Evolutionary conservation across 305 asterid genomes (phyloP), one percentile per base, ranked within the genome.

Genomic region (Andrographis paniculata): DNA sequence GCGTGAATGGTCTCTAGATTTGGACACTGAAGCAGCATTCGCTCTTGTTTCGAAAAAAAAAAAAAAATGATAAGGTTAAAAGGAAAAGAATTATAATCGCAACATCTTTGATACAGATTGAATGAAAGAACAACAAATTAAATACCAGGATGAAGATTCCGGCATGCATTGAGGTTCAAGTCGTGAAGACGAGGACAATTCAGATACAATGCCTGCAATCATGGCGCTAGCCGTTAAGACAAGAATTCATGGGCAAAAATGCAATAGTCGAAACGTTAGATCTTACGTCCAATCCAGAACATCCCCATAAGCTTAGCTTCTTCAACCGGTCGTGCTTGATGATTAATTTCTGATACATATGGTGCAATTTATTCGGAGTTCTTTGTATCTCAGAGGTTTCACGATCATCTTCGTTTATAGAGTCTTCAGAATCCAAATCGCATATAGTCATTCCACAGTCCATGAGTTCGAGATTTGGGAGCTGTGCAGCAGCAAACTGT

Each of bases 231-330:
- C 52, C 30, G 6, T 3, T 39, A n/a, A 57, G 51, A 45, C 30
- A 48, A 15, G 48, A 23, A 20, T n/a, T 0, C 17, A 42, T 19
- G 14, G 7, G 14, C 18, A 6, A 24, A 24, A 24, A 55, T 38
- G 50, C 4, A 33, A 41, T 9, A 31, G 30, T 39, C 28, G 9
- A 13, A 51, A 40, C 24, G 18, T 43, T 37, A 59, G 60, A 65
- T 56, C 91, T 76, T 66, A 89, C 98, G 73, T 89, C 93, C 62
- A 85, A 73, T 48, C 92, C 94, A 37, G 94, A 85, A 64, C 98
- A 89, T 44, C 98, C 98, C 98, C 98, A 89, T 50, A 89, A 72
- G 76, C 96, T 89, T 52, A 82, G 78, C 66, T 89, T 89, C 79
- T 74, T 80, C 73, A 89, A 58, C 53, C 73, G 69, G 65, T 45